Evolutionary conservation across 1,284 basidiomycete species (phyloP), one percentile per base, ranked within the genome.

Genomic region (Golubevia sp.): DNA sequence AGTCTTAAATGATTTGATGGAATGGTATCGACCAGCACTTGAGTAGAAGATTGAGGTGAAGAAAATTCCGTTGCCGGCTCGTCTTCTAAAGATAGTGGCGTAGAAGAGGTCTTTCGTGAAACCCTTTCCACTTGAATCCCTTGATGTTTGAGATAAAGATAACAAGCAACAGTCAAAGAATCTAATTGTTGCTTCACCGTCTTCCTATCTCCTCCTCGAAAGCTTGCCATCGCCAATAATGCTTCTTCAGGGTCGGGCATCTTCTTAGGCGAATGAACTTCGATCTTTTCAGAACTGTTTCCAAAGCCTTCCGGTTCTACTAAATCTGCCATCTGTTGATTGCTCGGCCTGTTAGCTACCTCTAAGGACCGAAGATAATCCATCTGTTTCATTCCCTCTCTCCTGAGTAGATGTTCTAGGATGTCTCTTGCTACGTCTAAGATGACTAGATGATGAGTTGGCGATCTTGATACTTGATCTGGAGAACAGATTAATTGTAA

Each of bases 361-460:
- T 34, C 30, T 3, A 5, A 5, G 4, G 11, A 34, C 11, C 27
- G 21, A 44, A 2, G 53, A n/a, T 3, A 66, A 21, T 25, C 50
- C 21, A 60, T n/a, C 3, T 59, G 56, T 0, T 54, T 23, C 70
- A 74, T 72, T 20, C 70, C 70, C 38, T 74, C 62, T 38, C 65
- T 61, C 49, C 66, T n/a, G 49, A 70, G 72, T 1, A 73, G 55
- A 49, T 74, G 70, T 49, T 72, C 72, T 11, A 74, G 67, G 25
- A 70, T 61, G 56, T 74, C 70, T 25, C 66, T 44, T 2, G 70
- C 66, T 20, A 67, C 56, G 25, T 68, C 68, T 2, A 70, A 26
- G 15, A 73, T 58, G 56, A 59, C 59, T 3, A 74, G 62, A 26
- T 74, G 72, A 49, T 74, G 67, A 0, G 67, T 61, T 2, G 62